Evolutionary conservation across 768 basidiomycete species (phyloP).

Genomic region (Lyophyllum decastes): DNA sequence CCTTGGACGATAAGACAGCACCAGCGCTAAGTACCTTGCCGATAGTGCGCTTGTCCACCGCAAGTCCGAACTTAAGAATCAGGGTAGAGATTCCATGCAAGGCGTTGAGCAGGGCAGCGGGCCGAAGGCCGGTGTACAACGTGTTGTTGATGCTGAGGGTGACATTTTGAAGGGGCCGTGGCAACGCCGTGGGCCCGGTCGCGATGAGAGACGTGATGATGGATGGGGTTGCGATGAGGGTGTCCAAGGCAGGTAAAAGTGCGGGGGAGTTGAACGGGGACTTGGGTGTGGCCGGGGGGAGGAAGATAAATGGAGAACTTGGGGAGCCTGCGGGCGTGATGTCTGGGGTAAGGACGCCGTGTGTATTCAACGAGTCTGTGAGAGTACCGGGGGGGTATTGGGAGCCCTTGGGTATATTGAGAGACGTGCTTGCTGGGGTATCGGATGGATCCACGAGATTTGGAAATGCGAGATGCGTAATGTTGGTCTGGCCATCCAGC

Average conservation of each 20-base stretch:
- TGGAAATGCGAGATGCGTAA: slow-evolving; percentile 40
- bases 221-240: slow-evolving; percentile 37
- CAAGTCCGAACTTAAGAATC: slow-evolving; percentile 34
- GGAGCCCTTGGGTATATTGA: slow-evolving; percentile 7
- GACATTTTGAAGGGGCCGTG: slow-evolving; percentile 33
- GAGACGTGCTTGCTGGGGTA: slow-evolving; percentile 3
- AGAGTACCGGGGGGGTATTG: slow-evolving; percentile 1
- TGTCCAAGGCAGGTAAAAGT: slow-evolving; percentile 41
- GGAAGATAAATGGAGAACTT: slow-evolving; percentile 5
- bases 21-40: slow-evolving; percentile 48
- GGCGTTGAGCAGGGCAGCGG: slow-evolving; percentile 37
- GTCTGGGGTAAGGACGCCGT: slow-evolving; percentile 3
- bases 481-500: slow-evolving; percentile 44
- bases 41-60: slow-evolving; percentile 44
- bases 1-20: slow-evolving; percentile 24
- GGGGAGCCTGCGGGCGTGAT: slow-evolving; percentile 14
- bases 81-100: slow-evolving; percentile 35
- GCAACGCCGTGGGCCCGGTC: neutral
- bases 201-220: slow-evolving; percentile 29
- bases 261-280: slow-evolving; percentile 30
- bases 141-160: slow-evolving; percentile 43
- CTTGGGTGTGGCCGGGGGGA: slow-evolving; percentile 13
- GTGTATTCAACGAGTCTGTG: slow-evolving; percentile 7
- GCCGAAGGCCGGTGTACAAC: slow-evolving; percentile 46
- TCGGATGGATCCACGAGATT: slow-evolving; percentile 29